A percentile compares a stretch with the other conserved stretches of the same genome.
Evolutionary conservation across 768 basidiomycete species (phyloP).

Genomic region (Candolleomyces efflorescens): DNA sequence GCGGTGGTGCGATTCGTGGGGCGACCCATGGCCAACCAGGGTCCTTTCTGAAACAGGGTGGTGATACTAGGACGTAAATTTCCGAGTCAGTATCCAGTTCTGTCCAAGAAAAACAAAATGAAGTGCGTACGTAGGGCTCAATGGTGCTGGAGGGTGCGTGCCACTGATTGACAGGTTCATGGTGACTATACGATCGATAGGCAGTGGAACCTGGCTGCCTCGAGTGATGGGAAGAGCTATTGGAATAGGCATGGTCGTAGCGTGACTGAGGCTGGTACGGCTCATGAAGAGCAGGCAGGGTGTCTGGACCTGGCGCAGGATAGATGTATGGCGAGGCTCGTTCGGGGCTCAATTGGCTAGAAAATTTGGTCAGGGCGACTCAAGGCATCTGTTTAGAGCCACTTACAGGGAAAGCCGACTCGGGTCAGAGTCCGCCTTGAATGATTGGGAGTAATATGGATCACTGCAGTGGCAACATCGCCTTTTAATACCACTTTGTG

Average conservation of each 20-base stretch:
- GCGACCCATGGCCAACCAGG: conserved; percentile 31
- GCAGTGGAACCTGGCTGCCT: conserved; percentile 26
- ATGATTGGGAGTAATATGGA: conserved; percentile 40
- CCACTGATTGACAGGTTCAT: conserved; percentile 48
- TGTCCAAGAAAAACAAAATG: conserved; percentile 3
- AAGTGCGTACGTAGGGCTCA: conserved; percentile 58
- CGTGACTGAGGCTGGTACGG: conserved; percentile 36
- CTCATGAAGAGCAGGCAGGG: conserved; percentile 51
- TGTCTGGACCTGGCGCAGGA: conserved; percentile 34
- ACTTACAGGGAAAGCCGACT: conserved; percentile 47
- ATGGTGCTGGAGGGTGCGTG: conserved; percentile 50
- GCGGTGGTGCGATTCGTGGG: conserved; percentile 37
- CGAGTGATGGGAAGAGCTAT: conserved; percentile 22
- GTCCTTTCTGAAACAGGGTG: conserved; percentile 26
- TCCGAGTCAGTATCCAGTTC: neutral
- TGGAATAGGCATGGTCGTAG: conserved; percentile 48
- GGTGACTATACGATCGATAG: conserved; percentile 50
- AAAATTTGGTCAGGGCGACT: conserved; percentile 13
- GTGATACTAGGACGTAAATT: conserved; percentile 17
- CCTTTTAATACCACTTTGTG: conserved; percentile 11
- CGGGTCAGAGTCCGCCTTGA: conserved; percentile 40
- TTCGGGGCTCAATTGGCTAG: conserved; percentile 14
- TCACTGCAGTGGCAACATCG: conserved; percentile 29
- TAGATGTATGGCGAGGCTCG: conserved; percentile 43
- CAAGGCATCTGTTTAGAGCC: neutral